Evolutionary conservation across 2,329 filamentous ascomycete species (phyloP).

Genomic region (Aureobasidium sp.): DNA sequence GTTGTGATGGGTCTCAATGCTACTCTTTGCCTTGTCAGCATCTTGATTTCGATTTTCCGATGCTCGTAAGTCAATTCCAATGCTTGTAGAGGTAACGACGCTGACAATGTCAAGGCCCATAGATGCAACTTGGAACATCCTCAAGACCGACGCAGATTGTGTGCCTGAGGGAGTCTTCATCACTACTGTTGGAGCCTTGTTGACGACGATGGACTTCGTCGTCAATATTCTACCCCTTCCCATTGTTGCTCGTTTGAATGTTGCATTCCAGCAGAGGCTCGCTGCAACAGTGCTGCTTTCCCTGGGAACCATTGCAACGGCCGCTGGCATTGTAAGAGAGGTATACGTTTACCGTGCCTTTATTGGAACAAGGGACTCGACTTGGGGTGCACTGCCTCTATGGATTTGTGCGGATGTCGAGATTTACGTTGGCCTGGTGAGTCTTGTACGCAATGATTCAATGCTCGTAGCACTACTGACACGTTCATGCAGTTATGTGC

Average conservation of each 20-base stretch:
- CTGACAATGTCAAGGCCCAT: constrained; percentile 27
- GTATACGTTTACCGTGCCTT: constrained; percentile 38
- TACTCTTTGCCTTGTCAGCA: constrained; percentile 32
- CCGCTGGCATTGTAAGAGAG: constrained; percentile 34
- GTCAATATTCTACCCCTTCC: constrained; percentile 39
- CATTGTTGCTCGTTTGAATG: constrained; percentile 35
- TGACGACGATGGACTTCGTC: constrained; percentile 36
- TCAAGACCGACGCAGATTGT: constrained; percentile 29
- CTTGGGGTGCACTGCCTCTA: constrained; percentile 40
- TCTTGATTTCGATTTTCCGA: constrained; percentile 32
- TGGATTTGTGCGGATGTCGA: constrained; percentile 43
- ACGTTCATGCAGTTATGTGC: constrained; percentile 32
- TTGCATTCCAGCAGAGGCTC: constrained; percentile 33
- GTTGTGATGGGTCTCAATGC: constrained; percentile 32
- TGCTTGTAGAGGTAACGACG: neutral
- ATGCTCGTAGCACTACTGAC: constrained; percentile 3
- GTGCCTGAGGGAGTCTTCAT: constrained; percentile 35
- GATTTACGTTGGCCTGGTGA: constrained; percentile 40
- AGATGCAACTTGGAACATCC: constrained; percentile 34
- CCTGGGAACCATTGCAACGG: constrained; percentile 18
- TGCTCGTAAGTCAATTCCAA: constrained; percentile 28
- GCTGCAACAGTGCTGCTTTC: constrained; percentile 18
- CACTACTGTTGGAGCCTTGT: constrained; percentile 36
- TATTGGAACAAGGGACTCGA: constrained; percentile 36
- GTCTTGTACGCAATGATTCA: constrained; percentile 17